Evolutionary conservation across 2,329 filamentous ascomycete species (phyloP), one percentile per base, ranked within the genome.

Genomic region (Cladosporium austrohemisphaericum): DNA sequence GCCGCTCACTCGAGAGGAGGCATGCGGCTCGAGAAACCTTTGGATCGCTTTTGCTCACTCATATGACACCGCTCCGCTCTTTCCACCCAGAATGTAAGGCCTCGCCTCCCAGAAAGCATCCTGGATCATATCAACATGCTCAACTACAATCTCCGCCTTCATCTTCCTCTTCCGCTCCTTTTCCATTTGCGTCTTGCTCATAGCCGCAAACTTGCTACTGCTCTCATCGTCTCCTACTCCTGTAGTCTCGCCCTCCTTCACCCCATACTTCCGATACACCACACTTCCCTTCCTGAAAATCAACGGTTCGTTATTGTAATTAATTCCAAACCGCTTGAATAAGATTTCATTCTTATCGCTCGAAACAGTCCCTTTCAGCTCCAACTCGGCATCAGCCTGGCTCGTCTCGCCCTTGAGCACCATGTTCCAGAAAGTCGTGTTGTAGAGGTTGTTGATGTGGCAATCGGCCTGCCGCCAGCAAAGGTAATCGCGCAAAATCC

Each of bases 371-470:
- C 92, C 91, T 59, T 87, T 84, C 36, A 98, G 77, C 52, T 81
- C 79, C 62, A 85, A 79, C 65, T 97, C 92, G 0, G 93, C 93
- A 51, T 88, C 85, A 43, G 83, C 85, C 23, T 82, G 79, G 45
- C 80, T 83, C 73, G 93, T 78, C 0, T 85, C 86, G 2, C 88
- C 91, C 40, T 81, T 74, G 55, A 88, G 81, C 18, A 97, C 85
- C 60, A 98, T 74, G 1, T 85, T 76, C 93, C 93, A 98, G 67
- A 97, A 97, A 0, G 89, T 88, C 0, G 93, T 98, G 66, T 98
- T 98, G 70, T 96, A 98, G 4, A 98, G 79, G 63, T 98, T 98
- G 68, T 98, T 98, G 60, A 98, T 95, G 66, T 98, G 93, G 57
- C 93, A 97, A 67, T 98, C 93, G 35, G 88, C 93, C 69, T 98